Conservation (phyloP, 2,329 filamentous ascomycete species). For the Coniella vitis region DNA sequence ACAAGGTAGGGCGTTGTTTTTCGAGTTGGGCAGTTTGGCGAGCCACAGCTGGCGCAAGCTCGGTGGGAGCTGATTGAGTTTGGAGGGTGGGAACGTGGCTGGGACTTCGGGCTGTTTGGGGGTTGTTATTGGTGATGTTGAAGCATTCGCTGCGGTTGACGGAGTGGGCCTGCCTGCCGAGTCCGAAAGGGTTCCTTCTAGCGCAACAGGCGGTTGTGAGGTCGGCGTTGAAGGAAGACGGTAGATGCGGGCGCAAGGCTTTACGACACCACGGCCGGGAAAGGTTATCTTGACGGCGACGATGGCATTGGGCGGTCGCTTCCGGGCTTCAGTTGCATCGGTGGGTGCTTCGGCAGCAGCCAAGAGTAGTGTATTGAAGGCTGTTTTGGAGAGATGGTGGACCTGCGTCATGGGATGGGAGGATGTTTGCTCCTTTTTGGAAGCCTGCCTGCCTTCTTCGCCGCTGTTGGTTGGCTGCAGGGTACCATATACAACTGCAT, state of each 20-base stretch:
- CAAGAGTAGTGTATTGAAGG: conserved; percentile 24
- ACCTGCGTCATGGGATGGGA: conserved; percentile 22
- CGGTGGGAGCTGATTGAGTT: conserved; percentile 28
- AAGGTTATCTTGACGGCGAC: conserved; percentile 62
- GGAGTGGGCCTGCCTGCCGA: no score
- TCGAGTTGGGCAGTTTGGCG: conserved; percentile 17
- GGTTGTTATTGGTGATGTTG: conserved; percentile 21
- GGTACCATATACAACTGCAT: conserved; percentile 11
- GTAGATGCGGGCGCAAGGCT: conserved; percentile 74
- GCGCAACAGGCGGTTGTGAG: no score
- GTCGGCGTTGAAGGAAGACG: no score
- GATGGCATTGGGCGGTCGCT: conserved; percentile 34
- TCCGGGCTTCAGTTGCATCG: conserved; percentile 22
- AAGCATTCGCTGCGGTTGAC: conserved; percentile 18
- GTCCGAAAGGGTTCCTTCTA: no score
- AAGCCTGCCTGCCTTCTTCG: neutral
- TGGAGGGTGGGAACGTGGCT: conserved; percentile 32
- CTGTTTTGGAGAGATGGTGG: conserved; percentile 31
- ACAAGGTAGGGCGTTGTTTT: conserved; percentile 20
- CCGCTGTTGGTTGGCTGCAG: conserved; percentile 11
- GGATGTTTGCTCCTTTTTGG: neutral
- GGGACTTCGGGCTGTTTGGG: conserved; percentile 38
- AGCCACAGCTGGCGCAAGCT: conserved; percentile 68
- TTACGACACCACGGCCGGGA: conserved; percentile 62
- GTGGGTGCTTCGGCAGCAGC: neutral